phyloP scores from a whole-genome alignment of 169 alveolate genomes.

The Eimeria sp. region DNA sequence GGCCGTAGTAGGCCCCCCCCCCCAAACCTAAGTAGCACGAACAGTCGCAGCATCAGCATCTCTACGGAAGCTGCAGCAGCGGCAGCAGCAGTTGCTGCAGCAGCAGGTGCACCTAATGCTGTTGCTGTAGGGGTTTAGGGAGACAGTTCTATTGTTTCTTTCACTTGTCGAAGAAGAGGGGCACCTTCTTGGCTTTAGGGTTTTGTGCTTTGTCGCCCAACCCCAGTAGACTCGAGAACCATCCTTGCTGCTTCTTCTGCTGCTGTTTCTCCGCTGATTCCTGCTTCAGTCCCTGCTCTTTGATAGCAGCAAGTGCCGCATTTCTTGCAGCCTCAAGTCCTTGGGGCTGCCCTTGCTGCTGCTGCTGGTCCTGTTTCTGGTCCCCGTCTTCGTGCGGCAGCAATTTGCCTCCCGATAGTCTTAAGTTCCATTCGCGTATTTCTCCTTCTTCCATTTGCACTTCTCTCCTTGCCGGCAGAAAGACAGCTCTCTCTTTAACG shows the following conservation, averaged over 20 bases:
- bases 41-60: background rate
- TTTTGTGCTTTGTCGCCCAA: background rate
- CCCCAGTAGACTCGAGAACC: background rate
- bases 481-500: slow-evolving; percentile 14
- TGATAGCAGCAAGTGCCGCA: background rate
- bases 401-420: slow-evolving; percentile 51
- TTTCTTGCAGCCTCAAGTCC: slow-evolving; percentile 36
- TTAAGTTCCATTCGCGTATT: slow-evolving; percentile 30
- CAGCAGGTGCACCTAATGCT: slow-evolving; percentile 8
- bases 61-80: no score
- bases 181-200: background rate
- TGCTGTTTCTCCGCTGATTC: background rate
- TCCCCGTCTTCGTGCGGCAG: background rate
- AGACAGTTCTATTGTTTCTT: background rate
- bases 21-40: background rate
- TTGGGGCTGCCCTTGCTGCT: slow-evolving; percentile 58
- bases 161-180: slow-evolving; percentile 52
- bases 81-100: background rate
- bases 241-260: slow-evolving; percentile 38
- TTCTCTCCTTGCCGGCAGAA: slow-evolving; percentile 64
- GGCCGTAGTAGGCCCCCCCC: slow-evolving; percentile 7
- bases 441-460: slow-evolving; percentile 17
- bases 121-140: background rate
- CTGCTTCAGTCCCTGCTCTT: slow-evolving; percentile 19
- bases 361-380: slow-evolving; percentile 2